Conservation (phyloP, 2,329 filamentous ascomycete species). For the Calycina herbarum region DNA sequence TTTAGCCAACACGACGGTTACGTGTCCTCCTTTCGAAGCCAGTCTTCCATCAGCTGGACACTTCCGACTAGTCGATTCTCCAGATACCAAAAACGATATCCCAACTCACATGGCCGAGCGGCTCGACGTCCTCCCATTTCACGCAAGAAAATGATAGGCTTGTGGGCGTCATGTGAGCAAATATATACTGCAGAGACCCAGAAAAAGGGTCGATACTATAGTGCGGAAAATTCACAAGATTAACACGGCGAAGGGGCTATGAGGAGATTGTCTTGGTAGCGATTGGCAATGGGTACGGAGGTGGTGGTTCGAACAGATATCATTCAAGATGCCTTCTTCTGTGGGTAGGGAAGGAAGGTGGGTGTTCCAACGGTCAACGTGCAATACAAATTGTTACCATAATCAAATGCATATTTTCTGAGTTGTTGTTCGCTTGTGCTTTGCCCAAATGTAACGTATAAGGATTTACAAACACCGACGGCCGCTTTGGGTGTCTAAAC, state of each 20-base stretch:
- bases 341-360: too few relatives aligned
- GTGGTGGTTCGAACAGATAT: neutral
- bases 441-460: neutral
- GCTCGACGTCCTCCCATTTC: neutral
- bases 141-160: neutral
- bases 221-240: neutral
- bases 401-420: neutral
- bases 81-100: conserved; percentile 1
- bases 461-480: too few relatives aligned
- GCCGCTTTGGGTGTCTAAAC: too few relatives aligned
- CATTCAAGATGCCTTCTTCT: too few relatives aligned
- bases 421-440: neutral
- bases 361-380: neutral
- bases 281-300: neutral
- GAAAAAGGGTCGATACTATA: neutral
- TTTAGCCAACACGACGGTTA: neutral
- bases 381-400: neutral
- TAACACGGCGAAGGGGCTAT: neutral
- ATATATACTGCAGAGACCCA: neutral
- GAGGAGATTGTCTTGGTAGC: neutral
- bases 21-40: neutral
- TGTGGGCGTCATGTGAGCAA: neutral
- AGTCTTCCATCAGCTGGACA: neutral
- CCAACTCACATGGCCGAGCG: neutral
- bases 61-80: neutral